These are phyloP conservation scores for Candida insectalens DNA, from an alignment of 805 yeast genomes.

Conservation along the genomic window DNA sequence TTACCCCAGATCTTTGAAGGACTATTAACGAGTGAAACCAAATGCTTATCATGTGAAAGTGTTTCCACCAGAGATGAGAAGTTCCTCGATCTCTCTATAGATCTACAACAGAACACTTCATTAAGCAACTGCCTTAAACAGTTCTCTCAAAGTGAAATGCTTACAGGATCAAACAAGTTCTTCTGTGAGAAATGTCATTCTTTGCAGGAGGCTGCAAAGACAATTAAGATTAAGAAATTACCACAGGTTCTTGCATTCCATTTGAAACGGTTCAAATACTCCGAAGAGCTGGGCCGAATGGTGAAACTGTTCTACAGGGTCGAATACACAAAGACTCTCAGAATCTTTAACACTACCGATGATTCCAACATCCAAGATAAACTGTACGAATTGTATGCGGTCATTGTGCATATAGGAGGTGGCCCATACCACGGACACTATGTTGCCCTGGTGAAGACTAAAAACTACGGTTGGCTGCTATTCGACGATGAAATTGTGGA, in stretches of 20 bases:
- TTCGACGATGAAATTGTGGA: conserved; percentile 96
- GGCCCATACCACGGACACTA: conserved; percentile 98
- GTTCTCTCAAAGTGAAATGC: conserved; percentile 78
- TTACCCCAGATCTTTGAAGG: conserved; percentile 79
- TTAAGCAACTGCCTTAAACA: conserved; percentile 71
- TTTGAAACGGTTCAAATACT: conserved; percentile 85
- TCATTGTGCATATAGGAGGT: conserved; percentile 92
- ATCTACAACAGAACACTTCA: conserved; percentile 65
- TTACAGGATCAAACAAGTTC: conserved; percentile 82
- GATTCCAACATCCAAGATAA: conserved; percentile 41
- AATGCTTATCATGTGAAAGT: conserved; percentile 83
- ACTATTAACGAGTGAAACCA: conserved; percentile 72
- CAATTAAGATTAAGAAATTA: conserved; percentile 66
- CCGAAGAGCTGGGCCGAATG: conserved; percentile 70
- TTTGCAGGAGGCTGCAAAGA: conserved; percentile 87
- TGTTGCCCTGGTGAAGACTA: conserved; percentile 75
- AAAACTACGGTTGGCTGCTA: conserved; percentile 74
- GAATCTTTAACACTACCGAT: conserved; percentile 61
- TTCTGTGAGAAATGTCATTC: conserved; percentile 87
- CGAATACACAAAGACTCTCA: conserved; percentile 63
- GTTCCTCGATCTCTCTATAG: conserved; percentile 80
- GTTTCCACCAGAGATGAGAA: conserved; percentile 74
- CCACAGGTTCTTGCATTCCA: conserved; percentile 80
- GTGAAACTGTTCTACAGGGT: conserved; percentile 83
- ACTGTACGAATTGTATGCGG: conserved; percentile 72